A percentile compares a stretch with the other conserved stretches of the same genome.
phyloP scores from a whole-genome alignment of 305 asterid genomes.

The Rubia peregrina region DNA sequence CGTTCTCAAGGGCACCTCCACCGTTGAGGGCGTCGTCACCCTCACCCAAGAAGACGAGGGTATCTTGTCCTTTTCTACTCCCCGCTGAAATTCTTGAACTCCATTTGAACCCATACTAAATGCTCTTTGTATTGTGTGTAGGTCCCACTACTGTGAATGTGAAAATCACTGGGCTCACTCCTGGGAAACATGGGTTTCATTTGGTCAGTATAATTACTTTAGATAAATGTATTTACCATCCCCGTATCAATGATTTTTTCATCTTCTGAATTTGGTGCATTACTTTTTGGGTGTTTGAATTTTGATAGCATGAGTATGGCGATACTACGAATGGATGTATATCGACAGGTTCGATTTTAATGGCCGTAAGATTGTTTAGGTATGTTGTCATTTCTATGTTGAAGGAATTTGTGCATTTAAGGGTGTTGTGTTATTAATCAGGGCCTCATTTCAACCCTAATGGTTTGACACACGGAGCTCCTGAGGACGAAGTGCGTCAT shows the following conservation, averaged over 20 bases:
- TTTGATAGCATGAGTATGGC: slow-evolving; percentile 74
- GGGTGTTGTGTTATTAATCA: slow-evolving; percentile 18
- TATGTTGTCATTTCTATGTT: background rate
- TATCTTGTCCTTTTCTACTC: slow-evolving; percentile 23
- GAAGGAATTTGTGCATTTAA: background rate
- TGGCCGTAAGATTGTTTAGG: slow-evolving; percentile 6
- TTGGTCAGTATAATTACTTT: slow-evolving; percentile 41
- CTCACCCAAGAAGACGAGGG: slow-evolving; percentile 79
- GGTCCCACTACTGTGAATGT: slow-evolving; percentile 89
- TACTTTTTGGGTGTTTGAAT: slow-evolving; percentile 14
- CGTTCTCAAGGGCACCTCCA: slow-evolving; percentile 71
- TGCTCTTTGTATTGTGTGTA: slow-evolving; percentile 19
- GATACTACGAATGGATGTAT: slow-evolving; percentile 95
- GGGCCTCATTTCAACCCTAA: slow-evolving; percentile 92
- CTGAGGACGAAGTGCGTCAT: slow-evolving; percentile 85
- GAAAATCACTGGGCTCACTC: slow-evolving; percentile 75
- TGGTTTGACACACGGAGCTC: slow-evolving; percentile 84
- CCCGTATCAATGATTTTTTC: slow-evolving; percentile 7
- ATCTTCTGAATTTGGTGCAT: background rate
- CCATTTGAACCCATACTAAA: slow-evolving; percentile 1
- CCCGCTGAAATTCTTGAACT: background rate
- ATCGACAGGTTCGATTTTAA: slow-evolving; percentile 65
- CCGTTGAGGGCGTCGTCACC: slow-evolving; percentile 82
- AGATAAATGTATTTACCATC: background rate
- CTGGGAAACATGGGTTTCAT: slow-evolving; percentile 94